Evolutionary conservation across 805 yeast genomes (phyloP).

Genomic region (Komagataella phaffii): DNA sequence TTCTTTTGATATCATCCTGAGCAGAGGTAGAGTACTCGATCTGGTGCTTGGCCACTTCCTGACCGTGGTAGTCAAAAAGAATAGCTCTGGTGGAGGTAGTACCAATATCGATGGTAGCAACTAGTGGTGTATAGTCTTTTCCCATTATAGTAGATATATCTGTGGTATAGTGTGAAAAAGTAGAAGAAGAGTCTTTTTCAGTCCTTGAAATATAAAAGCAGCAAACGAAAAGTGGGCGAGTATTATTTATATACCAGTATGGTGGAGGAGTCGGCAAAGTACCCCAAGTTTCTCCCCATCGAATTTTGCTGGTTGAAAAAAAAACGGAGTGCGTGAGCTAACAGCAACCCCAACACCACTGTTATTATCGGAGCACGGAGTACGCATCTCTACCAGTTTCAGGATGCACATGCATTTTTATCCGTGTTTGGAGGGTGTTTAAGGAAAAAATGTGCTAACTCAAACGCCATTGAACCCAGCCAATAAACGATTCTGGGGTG

Average conservation of each 20-base stretch:
- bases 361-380: not conserved
- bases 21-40: slow-evolving; percentile 68
- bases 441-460: not conserved
- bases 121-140: slow-evolving; percentile 16
- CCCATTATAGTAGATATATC: not conserved
- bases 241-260: not conserved
- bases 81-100: slow-evolving; percentile 89
- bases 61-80: slow-evolving; percentile 58
- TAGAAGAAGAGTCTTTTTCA: not conserved
- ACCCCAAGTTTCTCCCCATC: not conserved
- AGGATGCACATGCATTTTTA: not conserved
- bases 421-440: not conserved
- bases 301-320: not conserved
- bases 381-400: not conserved
- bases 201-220: not conserved
- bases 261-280: not conserved
- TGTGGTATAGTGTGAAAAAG: not conserved
- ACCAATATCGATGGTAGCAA: slow-evolving; percentile 80
- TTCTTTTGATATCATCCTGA: slow-evolving; percentile 10
- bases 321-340: not conserved
- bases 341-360: not conserved
- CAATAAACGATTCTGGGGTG: not conserved
- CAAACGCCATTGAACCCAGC: not conserved
- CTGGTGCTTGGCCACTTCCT: slow-evolving; percentile 79
- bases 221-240: not conserved